These are phyloP conservation scores for Leccinellum rugosiceps DNA, from an alignment of 768 basidiomycete species.

Conservation along the genomic window DNA sequence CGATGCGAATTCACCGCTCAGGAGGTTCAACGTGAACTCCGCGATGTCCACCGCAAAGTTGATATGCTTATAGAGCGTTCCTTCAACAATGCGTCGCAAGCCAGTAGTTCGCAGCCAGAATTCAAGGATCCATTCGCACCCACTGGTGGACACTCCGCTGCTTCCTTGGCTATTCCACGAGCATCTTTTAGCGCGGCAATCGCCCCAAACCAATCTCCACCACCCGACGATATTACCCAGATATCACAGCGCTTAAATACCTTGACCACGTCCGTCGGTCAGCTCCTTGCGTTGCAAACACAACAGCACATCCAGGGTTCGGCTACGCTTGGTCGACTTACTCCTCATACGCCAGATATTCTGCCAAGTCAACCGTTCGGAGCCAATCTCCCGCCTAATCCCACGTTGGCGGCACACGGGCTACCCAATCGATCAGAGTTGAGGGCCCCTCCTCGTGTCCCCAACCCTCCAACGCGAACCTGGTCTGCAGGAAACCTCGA, in stretches of 20 bases:
- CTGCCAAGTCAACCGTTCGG: slow-evolving; percentile 42
- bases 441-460: slow-evolving; percentile 54
- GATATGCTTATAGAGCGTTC: slow-evolving; percentile 71
- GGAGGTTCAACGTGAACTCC: slow-evolving; percentile 72
- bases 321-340: slow-evolving; percentile 31
- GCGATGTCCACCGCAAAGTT: slow-evolving; percentile 75
- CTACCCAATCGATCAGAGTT: slow-evolving; percentile 65
- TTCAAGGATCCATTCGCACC: slow-evolving; percentile 81
- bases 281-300: slow-evolving; percentile 77
- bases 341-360: slow-evolving; percentile 39
- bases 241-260: slow-evolving; percentile 79
- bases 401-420: slow-evolving; percentile 52
- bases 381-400: slow-evolving; percentile 35
- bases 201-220: slow-evolving; percentile 66
- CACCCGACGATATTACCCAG: slow-evolving; percentile 67
- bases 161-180: slow-evolving; percentile 46
- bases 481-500: slow-evolving; percentile 85
- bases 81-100: slow-evolving; percentile 30
- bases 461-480: slow-evolving; percentile 72
- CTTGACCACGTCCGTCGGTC: slow-evolving; percentile 80
- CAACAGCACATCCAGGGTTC: slow-evolving; percentile 59
- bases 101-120: slow-evolving; percentile 51
- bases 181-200: slow-evolving; percentile 65
- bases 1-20: slow-evolving; percentile 67
- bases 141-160: slow-evolving; percentile 28